These are phyloP conservation scores for Tympanopsis confertula DNA, from an alignment of 2,329 filamentous ascomycete genomes.

Conservation along the genomic window DNA sequence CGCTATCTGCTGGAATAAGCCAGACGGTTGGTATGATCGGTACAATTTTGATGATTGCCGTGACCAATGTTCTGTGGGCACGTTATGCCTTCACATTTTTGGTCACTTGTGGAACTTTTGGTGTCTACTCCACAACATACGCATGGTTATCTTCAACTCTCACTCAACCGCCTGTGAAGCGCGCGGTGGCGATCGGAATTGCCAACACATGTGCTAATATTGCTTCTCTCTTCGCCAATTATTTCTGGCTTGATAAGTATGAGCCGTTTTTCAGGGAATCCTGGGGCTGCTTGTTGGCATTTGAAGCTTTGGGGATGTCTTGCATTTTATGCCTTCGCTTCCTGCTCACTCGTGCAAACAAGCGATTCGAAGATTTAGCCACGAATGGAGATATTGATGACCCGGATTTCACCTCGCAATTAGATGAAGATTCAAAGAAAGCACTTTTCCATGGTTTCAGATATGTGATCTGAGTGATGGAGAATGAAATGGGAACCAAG, in stretches of 20 bases:
- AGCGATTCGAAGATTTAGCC: too few relatives aligned
- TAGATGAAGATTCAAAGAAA: conserved; percentile 2
- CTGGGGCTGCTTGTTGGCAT: conserved; percentile 3
- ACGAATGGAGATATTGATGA: too few relatives aligned
- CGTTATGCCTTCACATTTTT: conserved; percentile 5
- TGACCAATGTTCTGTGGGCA: conserved; percentile 1
- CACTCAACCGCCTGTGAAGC: conserved; percentile 3
- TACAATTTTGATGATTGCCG: conserved; percentile 2
- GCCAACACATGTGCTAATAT: conserved; percentile 5
- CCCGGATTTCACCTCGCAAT: not conserved
- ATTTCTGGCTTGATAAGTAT: conserved; percentile 7
- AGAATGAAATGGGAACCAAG: conserved; percentile 1
- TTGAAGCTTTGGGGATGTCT: not conserved
- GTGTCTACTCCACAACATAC: conserved; percentile 5
- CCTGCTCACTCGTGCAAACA: conserved; percentile 1
- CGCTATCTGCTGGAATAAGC: not conserved
- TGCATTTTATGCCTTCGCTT: conserved; percentile 1
- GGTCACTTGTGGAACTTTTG: conserved; percentile 3
- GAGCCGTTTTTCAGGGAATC: conserved; percentile 4
- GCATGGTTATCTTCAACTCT: conserved; percentile 4
- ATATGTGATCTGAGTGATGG: conserved; percentile 2
- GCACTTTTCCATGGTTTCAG: conserved; percentile 3
- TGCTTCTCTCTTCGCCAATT: conserved; percentile 5
- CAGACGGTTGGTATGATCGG: not conserved
- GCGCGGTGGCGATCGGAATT: conserved; percentile 6